Percentiles rank a stretch among this genome's conserved stretches.
phyloP scores from a whole-genome alignment of 352 stramenopile species.

The Globisporangium sylvaticum region DNA sequence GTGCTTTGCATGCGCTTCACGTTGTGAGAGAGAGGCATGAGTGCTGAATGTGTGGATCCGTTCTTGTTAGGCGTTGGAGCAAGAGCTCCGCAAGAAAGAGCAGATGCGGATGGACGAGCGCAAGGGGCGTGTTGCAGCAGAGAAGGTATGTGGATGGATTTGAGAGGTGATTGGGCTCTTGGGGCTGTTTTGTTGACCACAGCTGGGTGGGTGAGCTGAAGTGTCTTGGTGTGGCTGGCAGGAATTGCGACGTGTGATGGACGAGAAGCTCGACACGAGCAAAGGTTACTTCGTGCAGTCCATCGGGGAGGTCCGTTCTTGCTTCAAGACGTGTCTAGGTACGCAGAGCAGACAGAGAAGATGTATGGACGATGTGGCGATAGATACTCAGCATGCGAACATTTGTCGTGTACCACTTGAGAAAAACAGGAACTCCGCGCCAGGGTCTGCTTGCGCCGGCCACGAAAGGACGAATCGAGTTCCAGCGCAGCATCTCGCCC shows the following conservation, averaged over 20 bases:
- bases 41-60: background rate
- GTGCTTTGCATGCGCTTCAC: background rate
- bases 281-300: constrained; percentile 76
- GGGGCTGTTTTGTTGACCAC: no score
- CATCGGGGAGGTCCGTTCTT: constrained; percentile 72
- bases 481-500: constrained; percentile 77
- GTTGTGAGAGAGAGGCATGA: background rate
- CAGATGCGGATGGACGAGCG: constrained; percentile 55
- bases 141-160: constrained; percentile 36
- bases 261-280: constrained; percentile 72
- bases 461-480: constrained; percentile 63
- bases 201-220: background rate
- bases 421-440: constrained; percentile 58
- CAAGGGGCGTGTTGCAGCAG: constrained; percentile 54
- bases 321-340: constrained; percentile 71
- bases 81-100: constrained; percentile 44
- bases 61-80: constrained; percentile 27
- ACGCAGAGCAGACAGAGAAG: background rate
- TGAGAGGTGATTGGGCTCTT: background rate
- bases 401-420: background rate
- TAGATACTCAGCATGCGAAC: background rate
- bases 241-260: constrained; percentile 68
- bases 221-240: constrained; percentile 8
- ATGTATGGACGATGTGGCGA: background rate
- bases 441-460: constrained; percentile 77